Conservation (phyloP, 768 basidiomycete species). For the Asterophora parasitica region DNA sequence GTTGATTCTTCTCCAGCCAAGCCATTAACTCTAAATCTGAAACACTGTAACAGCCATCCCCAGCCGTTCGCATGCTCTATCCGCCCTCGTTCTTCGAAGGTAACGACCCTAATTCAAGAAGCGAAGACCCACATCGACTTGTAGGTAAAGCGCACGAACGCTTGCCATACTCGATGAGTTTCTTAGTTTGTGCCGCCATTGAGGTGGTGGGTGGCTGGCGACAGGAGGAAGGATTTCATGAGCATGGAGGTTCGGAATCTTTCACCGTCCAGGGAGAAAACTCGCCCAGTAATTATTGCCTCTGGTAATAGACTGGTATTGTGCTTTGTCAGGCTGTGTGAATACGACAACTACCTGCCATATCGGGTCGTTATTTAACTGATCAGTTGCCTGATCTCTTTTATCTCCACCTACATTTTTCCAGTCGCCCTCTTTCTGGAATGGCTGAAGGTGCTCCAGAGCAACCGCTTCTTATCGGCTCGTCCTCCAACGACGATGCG, state of each 20-base stretch:
- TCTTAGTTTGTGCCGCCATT: neutral
- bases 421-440: neutral
- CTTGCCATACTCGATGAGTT: neutral
- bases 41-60: constrained; percentile 43
- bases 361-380: too few species aligned
- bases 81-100: constrained; percentile 35
- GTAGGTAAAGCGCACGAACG: neutral
- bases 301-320: neutral
- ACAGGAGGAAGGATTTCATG: neutral
- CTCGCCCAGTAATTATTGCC: neutral
- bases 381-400: neutral
- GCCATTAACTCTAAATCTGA: neutral
- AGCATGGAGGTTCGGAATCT: neutral
- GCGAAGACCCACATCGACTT: constrained; percentile 18
- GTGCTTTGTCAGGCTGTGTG: too few species aligned
- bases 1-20: constrained; percentile 12
- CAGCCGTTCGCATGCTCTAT: constrained; percentile 46
- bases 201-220: neutral
- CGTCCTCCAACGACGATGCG: constrained; percentile 6
- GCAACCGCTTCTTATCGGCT: neutral
- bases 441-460: constrained; percentile 9
- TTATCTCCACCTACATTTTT: neutral
- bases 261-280: neutral
- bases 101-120: constrained; percentile 25
- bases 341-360: too few species aligned